Conservation (phyloP, 371 early-diverging fungal genomes). For the Mortierella sp. region DNA sequence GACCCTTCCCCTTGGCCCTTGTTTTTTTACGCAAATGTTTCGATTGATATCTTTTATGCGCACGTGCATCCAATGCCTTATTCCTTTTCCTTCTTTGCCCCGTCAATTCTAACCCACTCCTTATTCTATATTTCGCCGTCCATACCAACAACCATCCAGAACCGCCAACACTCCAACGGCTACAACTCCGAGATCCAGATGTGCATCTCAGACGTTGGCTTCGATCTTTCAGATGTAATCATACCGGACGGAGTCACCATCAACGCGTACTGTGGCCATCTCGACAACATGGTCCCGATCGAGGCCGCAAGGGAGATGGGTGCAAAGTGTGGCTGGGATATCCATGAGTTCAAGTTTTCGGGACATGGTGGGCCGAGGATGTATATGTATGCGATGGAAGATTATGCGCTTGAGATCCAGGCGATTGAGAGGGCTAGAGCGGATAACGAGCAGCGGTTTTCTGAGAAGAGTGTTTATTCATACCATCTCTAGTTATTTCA, state of each 20-base stretch:
- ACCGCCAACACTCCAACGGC: conserved; percentile 53
- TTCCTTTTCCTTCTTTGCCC: neutral
- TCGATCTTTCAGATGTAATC: conserved; percentile 23
- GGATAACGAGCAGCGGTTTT: conserved; percentile 13
- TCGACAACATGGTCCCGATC: conserved; percentile 47
- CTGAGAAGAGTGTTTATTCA: conserved; percentile 18
- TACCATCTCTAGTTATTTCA: neutral
- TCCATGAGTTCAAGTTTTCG: conserved; percentile 50
- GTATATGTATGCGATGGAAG: conserved; percentile 52
- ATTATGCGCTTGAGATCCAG: conserved; percentile 35
- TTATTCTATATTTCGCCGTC: neutral
- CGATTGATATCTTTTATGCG: neutral
- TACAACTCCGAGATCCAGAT: conserved; percentile 56
- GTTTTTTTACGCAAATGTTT: conserved; percentile 1
- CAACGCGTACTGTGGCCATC: conserved; percentile 43
- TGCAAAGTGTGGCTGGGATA: conserved; percentile 38
- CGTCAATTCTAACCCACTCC: neutral
- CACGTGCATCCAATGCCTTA: neutral
- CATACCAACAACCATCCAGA: conserved; percentile 13
- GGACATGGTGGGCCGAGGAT: conserved; percentile 56
- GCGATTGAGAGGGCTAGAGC: neutral
- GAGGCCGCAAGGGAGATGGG: conserved; percentile 53
- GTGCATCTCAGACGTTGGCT: conserved; percentile 52
- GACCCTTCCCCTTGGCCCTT: conserved; percentile 1
- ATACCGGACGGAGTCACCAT: conserved; percentile 36